Evolutionary conservation across 2,329 filamentous ascomycete species (phyloP).

Genomic region (Colletotrichum tropicicola): DNA sequence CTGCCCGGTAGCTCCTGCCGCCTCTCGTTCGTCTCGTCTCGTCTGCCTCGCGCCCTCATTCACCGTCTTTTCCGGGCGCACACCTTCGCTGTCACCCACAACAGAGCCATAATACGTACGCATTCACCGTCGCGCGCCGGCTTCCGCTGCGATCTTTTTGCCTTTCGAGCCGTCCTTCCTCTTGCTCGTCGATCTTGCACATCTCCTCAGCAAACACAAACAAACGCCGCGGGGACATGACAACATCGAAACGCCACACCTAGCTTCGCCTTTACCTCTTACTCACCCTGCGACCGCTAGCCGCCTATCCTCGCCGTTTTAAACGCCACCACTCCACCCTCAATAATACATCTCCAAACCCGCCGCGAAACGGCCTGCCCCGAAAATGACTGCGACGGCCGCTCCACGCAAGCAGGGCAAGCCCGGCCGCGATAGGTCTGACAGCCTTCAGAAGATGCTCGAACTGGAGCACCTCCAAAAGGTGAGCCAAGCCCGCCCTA

Average conservation of each 20-base stretch:
- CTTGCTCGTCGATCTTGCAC: neutral
- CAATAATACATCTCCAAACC: conserved; percentile 1
- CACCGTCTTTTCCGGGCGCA: conserved; percentile 14
- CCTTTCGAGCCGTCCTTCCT: neutral
- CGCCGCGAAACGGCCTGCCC: neutral
- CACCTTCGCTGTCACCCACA: neutral
- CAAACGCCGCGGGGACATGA: conserved; percentile 8
- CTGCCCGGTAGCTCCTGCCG: neutral
- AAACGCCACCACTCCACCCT: conserved; percentile 15
- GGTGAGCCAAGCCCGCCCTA: conserved; percentile 48
- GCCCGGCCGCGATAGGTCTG: conserved; percentile 10
- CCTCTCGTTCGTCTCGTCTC: neutral
- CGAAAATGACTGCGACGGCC: conserved; percentile 16
- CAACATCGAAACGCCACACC: conserved; percentile 10
- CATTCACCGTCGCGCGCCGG: conserved; percentile 11
- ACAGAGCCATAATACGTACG: no score
- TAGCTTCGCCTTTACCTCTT: conserved; percentile 6
- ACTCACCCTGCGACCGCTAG: conserved; percentile 6
- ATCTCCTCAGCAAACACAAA: conserved; percentile 1
- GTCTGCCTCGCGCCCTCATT: neutral
- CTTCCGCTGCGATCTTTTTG: neutral
- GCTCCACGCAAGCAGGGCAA: neutral
- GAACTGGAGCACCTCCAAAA: conserved; percentile 67
- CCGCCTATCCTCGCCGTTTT: neutral
- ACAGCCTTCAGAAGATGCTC: conserved; percentile 66